Evolutionary conservation across 2,329 filamentous ascomycete genomes (phyloP).

Genomic region (Trichoderma sp.): DNA sequence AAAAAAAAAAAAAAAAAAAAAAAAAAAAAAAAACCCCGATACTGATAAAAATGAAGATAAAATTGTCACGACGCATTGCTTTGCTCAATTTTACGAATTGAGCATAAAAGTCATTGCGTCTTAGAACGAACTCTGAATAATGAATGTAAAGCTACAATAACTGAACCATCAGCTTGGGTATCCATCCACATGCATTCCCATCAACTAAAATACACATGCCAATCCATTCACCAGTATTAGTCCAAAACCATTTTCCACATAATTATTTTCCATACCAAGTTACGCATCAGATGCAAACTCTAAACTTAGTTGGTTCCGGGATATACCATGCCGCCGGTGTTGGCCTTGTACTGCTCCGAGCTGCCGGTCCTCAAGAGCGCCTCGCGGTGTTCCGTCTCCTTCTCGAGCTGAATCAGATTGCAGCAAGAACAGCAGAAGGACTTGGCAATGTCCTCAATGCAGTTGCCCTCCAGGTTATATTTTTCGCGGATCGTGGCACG

Average conservation of each 20-base stretch:
- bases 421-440: constrained; percentile 47
- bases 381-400: constrained; percentile 43
- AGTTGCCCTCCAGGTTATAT: constrained; percentile 45
- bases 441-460: constrained; percentile 39
- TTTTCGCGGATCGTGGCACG: constrained; percentile 44
- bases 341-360: constrained; percentile 24
- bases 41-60: neutral
- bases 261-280: neutral
- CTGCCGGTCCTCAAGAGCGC: constrained; percentile 20
- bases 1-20: neutral
- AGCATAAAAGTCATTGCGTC: neutral
- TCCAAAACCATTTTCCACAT: neutral
- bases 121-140: neutral
- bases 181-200: neutral
- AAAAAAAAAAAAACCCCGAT: too few relatives aligned
- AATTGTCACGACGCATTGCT: neutral
- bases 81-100: neutral
- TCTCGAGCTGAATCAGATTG: constrained; percentile 45
- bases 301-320: neutral
- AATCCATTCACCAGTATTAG: neutral
- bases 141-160: neutral
- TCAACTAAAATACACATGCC: neutral
- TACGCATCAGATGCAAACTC: neutral
- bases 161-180: neutral
- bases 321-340: constrained; percentile 23